These are phyloP conservation scores for Neofusicoccum ribis DNA, from an alignment of 2,329 filamentous ascomycete genomes.

Conservation along the genomic window DNA sequence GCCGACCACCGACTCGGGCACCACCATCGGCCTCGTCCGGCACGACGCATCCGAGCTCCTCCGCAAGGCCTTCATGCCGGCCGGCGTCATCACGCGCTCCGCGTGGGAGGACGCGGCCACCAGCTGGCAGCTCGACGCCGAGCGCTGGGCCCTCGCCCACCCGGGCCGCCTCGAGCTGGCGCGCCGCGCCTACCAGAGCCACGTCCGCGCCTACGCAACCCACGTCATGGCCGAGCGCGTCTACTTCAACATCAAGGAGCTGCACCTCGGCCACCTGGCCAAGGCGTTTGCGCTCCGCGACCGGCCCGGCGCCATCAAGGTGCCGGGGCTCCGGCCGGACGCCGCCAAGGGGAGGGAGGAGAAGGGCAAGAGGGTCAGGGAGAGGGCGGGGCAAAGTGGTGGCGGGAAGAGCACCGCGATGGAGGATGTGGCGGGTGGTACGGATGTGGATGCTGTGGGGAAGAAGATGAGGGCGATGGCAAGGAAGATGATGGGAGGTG, in stretches of 20 bases:
- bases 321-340: slow-evolving; percentile 45
- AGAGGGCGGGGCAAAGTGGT: slow-evolving; percentile 23
- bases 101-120: slow-evolving; percentile 68
- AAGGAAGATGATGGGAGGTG: slow-evolving; percentile 42
- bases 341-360: slow-evolving; percentile 36
- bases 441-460: slow-evolving; percentile 54
- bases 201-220: slow-evolving; percentile 92
- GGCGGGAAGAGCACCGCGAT: not conserved
- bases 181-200: slow-evolving; percentile 82
- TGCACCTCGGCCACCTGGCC: slow-evolving; percentile 89
- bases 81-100: slow-evolving; percentile 25
- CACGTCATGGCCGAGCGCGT: slow-evolving; percentile 81
- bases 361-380: slow-evolving; percentile 37
- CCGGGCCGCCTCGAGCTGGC: slow-evolving; percentile 75
- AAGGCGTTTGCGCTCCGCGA: slow-evolving; percentile 93
- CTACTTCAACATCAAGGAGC: slow-evolving; percentile 87
- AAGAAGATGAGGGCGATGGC: slow-evolving; percentile 49
- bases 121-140: slow-evolving; percentile 65
- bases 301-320: slow-evolving; percentile 75
- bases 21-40: slow-evolving; percentile 49
- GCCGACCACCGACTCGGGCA: slow-evolving; percentile 28
- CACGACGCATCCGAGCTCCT: slow-evolving; percentile 67
- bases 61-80: slow-evolving; percentile 59
- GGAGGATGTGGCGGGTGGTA: slow-evolving; percentile 25
- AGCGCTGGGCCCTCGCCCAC: slow-evolving; percentile 65